phyloP scores from a whole-genome alignment of 495 filamentous ascomycete species.

The Arthonia radiata region DNA sequence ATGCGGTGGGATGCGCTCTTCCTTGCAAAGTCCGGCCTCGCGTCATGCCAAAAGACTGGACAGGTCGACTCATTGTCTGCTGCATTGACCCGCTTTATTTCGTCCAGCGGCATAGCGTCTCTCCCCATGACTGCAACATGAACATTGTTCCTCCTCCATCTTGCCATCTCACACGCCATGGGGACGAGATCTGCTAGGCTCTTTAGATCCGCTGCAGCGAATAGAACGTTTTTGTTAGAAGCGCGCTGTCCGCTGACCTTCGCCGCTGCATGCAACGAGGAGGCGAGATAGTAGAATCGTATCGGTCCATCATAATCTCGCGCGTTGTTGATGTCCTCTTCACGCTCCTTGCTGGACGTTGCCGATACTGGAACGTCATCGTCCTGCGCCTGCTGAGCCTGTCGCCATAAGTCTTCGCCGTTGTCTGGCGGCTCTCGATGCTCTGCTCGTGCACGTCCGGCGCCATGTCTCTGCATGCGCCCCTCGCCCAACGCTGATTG shows the following conservation, averaged over 20 bases:
- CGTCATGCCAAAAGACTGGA: constrained; percentile 30
- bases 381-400: no score
- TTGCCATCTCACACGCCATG: constrained; percentile 28
- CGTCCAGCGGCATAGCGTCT: constrained; percentile 25
- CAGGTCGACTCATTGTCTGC: constrained; percentile 25
- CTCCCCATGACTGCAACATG: constrained; percentile 30
- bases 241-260: constrained; percentile 13
- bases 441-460: no score
- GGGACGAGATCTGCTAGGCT: constrained; percentile 26
- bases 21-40: constrained; percentile 22
- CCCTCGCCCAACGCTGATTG: no score
- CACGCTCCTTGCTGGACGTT: background rate
- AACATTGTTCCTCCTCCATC: constrained; percentile 19
- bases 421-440: no score
- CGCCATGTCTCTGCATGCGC: no score
- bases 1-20: constrained; percentile 26
- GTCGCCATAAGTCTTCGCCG: no score
- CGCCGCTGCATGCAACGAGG: constrained; percentile 20
- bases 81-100: constrained; percentile 25
- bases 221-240: constrained; percentile 25
- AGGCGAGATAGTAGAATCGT: constrained; percentile 26
- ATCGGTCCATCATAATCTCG: constrained; percentile 25
- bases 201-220: constrained; percentile 24
- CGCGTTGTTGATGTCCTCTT: constrained; percentile 5
- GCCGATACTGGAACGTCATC: constrained; percentile 6